Percentiles rank a stretch among this genome's conserved stretches.
Conservation (phyloP, 2,329 filamentous ascomycete species). For the Pyrenochaeta sp. region DNA sequence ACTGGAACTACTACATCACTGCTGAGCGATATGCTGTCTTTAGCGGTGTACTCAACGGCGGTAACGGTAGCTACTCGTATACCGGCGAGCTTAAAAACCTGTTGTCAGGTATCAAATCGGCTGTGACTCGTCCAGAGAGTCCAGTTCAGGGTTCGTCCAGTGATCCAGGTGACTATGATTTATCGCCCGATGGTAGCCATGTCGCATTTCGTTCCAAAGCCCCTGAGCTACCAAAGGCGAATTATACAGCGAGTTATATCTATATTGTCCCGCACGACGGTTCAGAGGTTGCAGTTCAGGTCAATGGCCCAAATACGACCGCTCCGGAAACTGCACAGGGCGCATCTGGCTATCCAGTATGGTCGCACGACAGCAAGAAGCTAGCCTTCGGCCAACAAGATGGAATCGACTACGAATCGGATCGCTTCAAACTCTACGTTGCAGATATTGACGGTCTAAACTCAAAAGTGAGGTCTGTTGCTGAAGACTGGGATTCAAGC, state of each 20-base stretch:
- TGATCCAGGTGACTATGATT: slow-evolving; percentile 78
- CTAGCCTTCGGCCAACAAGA: slow-evolving; percentile 80
- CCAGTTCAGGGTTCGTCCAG: slow-evolving; percentile 79
- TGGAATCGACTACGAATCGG: slow-evolving; percentile 75
- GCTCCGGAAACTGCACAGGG: slow-evolving; percentile 59
- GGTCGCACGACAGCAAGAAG: slow-evolving; percentile 75
- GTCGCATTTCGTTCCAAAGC: slow-evolving; percentile 78
- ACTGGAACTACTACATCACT: slow-evolving; percentile 80
- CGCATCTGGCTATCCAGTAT: slow-evolving; percentile 73
- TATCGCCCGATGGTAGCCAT: slow-evolving; percentile 70
- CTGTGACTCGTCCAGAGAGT: slow-evolving; percentile 65
- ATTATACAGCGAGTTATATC: slow-evolving; percentile 83
- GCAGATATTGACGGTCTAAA: slow-evolving; percentile 42
- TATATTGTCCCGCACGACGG: slow-evolving; percentile 75
- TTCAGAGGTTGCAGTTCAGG: slow-evolving; percentile 55
- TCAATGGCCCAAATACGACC: slow-evolving; percentile 44
- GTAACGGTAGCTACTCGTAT: slow-evolving; percentile 43
- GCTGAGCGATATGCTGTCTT: slow-evolving; percentile 77
- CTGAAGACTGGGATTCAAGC: slow-evolving; percentile 46
- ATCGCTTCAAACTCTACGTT: slow-evolving; percentile 67
- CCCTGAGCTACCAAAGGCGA: slow-evolving; percentile 73
- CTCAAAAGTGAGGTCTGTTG: slow-evolving; percentile 34
- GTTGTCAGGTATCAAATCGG: slow-evolving; percentile 67
- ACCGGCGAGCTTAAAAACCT: slow-evolving; percentile 55
- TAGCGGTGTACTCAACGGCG: slow-evolving; percentile 66